Percentiles rank a stretch among this genome's conserved stretches.
Evolutionary conservation across 495 filamentous ascomycete species (phyloP).

Genomic region (Podospora didyma): DNA sequence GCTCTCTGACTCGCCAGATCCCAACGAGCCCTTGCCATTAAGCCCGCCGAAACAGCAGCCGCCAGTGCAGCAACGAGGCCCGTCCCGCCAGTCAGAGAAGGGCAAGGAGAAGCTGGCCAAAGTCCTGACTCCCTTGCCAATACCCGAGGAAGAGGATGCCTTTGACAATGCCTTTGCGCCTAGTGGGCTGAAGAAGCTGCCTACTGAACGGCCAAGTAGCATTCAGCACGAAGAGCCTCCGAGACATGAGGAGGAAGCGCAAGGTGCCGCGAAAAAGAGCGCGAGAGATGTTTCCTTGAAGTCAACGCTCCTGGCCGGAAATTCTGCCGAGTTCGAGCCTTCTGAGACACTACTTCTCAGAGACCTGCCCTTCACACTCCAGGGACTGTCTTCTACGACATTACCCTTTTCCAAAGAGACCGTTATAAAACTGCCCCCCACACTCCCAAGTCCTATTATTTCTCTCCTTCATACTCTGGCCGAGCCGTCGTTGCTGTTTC

Average conservation of each 20-base stretch:
- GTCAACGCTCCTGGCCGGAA: conserved; percentile 47
- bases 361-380: conserved; percentile 90
- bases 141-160: conserved; percentile 30
- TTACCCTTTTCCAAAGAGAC: conserved; percentile 66
- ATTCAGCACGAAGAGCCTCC: conserved; percentile 19
- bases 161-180: conserved; percentile 54
- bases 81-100: conserved; percentile 4
- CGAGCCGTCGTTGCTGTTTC: conserved; percentile 88
- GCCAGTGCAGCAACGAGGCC: conserved; percentile 7
- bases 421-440: conserved; percentile 67
- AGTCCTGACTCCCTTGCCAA: conserved; percentile 19
- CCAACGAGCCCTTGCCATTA: conserved; percentile 34
- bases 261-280: conserved; percentile 12
- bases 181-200: conserved; percentile 45
- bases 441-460: conserved; percentile 77
- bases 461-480: conserved; percentile 86
- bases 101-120: conserved; percentile 21
- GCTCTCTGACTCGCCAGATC: conserved; percentile 61
- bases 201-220: conserved; percentile 23
- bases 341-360: conserved; percentile 75
- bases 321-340: conserved; percentile 47
- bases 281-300: conserved; percentile 46
- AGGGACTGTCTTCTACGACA: conserved; percentile 84
- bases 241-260: conserved; percentile 7
- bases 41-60: conserved; percentile 27